Percentiles rank a stretch among this genome's conserved stretches.
Evolutionary conservation across 768 basidiomycete genomes (phyloP).

Genomic region (Rhodotorula sphaerocarpa): DNA sequence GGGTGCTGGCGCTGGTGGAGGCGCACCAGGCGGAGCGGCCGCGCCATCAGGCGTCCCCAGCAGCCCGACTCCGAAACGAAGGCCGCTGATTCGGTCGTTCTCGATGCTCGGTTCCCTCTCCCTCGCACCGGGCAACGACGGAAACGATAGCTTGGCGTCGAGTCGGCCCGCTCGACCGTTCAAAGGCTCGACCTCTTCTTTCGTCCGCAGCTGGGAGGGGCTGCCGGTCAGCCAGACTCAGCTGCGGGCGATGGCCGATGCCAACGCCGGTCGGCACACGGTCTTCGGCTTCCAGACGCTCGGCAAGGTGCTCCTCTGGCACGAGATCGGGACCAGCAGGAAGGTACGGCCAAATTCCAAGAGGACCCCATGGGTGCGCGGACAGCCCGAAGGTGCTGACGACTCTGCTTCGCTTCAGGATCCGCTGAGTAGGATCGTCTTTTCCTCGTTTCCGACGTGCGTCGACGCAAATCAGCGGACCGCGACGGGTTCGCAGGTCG

Average conservation of each 20-base stretch:
- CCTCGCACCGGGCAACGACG: neutral
- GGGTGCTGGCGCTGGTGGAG: neutral
- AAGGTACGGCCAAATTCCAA: slow-evolving; percentile 25
- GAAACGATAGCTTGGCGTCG: neutral
- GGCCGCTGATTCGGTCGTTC: slow-evolving; percentile 26
- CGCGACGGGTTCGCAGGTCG: slow-evolving; percentile 66
- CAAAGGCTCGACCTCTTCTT: slow-evolving; percentile 62
- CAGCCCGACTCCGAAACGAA: slow-evolving; percentile 16
- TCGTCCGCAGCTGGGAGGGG: slow-evolving; percentile 46
- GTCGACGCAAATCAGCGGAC: slow-evolving; percentile 78
- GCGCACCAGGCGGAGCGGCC: neutral
- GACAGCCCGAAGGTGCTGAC: neutral
- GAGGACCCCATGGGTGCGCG: too few species aligned
- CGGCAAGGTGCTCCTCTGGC: slow-evolving; percentile 20
- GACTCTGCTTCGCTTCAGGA: slow-evolving; percentile 52
- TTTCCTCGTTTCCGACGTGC: slow-evolving; percentile 79
- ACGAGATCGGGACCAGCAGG: slow-evolving; percentile 20
- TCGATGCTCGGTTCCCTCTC: slow-evolving; percentile 24
- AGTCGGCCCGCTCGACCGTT: slow-evolving; percentile 44
- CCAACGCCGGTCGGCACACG: slow-evolving; percentile 18
- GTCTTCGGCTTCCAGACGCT: slow-evolving; percentile 33
- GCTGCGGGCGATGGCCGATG: slow-evolving; percentile 14
- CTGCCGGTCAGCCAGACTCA: slow-evolving; percentile 22
- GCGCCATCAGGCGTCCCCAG: neutral
- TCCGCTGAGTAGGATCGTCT: slow-evolving; percentile 72